Conservation (phyloP, 2,329 filamentous ascomycete genomes). For the Elsinoe ampelina region DNA sequence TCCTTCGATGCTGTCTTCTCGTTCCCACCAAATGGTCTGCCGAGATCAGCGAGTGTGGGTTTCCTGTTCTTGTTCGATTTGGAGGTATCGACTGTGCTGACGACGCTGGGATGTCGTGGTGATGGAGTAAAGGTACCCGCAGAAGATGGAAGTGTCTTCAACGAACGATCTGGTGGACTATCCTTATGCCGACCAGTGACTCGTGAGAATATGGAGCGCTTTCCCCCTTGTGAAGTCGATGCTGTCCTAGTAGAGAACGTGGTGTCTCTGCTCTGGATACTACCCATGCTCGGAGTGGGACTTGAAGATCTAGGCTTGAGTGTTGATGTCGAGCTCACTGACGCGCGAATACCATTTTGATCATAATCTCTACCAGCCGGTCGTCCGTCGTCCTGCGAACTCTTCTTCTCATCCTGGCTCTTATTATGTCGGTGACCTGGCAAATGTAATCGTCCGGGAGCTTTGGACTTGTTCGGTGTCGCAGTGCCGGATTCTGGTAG, state of each 20-base stretch:
- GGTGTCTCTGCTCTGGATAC: slow-evolving; percentile 43
- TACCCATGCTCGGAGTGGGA: slow-evolving; percentile 68
- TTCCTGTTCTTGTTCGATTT: slow-evolving; percentile 19
- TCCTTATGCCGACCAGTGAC: slow-evolving; percentile 43
- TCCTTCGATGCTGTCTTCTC: slow-evolving; percentile 18
- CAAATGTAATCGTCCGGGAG: slow-evolving; percentile 52
- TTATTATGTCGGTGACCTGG: slow-evolving; percentile 59
- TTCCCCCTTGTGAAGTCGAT: slow-evolving; percentile 48
- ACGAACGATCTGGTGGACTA: slow-evolving; percentile 27
- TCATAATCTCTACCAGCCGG: slow-evolving; percentile 5
- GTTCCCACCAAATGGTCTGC: slow-evolving; percentile 9
- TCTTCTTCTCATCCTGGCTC: slow-evolving; percentile 50
- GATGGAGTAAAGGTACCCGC: slow-evolving; percentile 29
- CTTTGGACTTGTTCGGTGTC: slow-evolving; percentile 17
- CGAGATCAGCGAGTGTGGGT: slow-evolving; percentile 14
- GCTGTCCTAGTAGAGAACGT: slow-evolving; percentile 33
- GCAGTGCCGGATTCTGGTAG: slow-evolving; percentile 21
- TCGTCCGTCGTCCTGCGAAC: slow-evolving; percentile 14
- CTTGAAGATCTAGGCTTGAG: slow-evolving; percentile 61
- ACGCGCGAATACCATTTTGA: slow-evolving; percentile 44
- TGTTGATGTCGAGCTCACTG: slow-evolving; percentile 40
- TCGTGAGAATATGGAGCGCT: slow-evolving; percentile 45
- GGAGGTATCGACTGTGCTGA: slow-evolving; percentile 14
- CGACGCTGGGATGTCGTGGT: slow-evolving; percentile 5
- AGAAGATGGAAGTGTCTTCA: slow-evolving; percentile 34